Base-by-base conservation (phyloP, 108 stramenopile species). In the Nitzschia inconspicua region DNA sequence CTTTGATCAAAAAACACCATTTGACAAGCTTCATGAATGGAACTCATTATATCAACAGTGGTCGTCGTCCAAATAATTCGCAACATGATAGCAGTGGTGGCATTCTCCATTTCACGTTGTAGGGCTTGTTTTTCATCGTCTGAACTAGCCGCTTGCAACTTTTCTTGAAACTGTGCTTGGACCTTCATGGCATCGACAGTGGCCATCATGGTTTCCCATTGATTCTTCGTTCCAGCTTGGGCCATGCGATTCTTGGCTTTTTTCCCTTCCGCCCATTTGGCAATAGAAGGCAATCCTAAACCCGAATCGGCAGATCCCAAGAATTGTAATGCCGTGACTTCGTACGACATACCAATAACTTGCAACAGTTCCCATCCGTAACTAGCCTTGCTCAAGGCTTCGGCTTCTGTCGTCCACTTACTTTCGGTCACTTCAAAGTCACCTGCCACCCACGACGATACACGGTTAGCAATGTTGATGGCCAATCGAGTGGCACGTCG, bases 1-100 rank as follows among this genome's bases (percentile, higher is more conserved):
- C 73, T 70, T 53, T 75, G 72, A 51, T 90, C 88, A 50, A 78
- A 75, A 39, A 89, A 75, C 8, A 82, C 76, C 84, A 85, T 83
- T 68, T 89, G 83, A 41, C 52, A 62, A 0, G 66, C 71, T 47
- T 78, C 76, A 49, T 85, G 78, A 37, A 91, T 51, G n/a, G 89
- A 87, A 4, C 67, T 48, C 14, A 82, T 85, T 28, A 91, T 81
- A 61, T 91, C 67, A 3, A 85, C 79, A 2, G 72, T 76, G 34
- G 81, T 85, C 3, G 78, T 79, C 1, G 77, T 83, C 86, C 85
- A 87, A 65, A 87, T 70, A 13, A 84, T 23, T 25, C 66, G 55
- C 7, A 91, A 60, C 60, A 85, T 65, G 8, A 44, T 66, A 10
- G 53, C 29, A 3, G 55, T 34, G 41, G 69, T 30, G 10, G 79